These are phyloP conservation scores for Trichosanthes truncata DNA, from an alignment of 306 rosid genomes.

Conservation along the genomic window DNA sequence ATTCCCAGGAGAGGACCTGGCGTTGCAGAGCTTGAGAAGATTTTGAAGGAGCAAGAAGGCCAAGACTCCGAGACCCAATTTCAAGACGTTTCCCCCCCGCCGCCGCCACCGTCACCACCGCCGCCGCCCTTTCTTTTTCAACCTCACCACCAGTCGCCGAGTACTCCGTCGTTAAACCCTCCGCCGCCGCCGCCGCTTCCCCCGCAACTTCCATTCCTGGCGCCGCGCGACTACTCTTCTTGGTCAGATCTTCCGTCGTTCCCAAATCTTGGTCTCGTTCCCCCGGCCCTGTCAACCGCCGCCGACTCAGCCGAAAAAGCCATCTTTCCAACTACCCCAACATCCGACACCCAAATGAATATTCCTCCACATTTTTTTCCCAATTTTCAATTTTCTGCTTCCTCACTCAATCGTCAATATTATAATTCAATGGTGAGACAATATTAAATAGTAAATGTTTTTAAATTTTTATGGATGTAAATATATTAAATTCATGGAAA, in stretches of 20 bases:
- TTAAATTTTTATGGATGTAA: not conserved
- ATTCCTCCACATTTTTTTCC: not conserved
- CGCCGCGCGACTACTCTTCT: not conserved
- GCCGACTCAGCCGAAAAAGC: not conserved
- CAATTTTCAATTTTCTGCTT: not conserved
- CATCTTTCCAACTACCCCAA: not conserved
- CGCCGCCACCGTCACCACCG: not conserved
- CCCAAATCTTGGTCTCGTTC: not conserved
- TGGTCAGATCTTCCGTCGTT: not conserved
- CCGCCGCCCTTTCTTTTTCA: not conserved
- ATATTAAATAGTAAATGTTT: not conserved
- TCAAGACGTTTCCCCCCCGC: not conserved
- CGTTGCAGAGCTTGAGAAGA: conserved; percentile 68
- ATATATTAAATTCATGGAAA: not conserved
- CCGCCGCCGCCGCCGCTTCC: not conserved
- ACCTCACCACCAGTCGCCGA: not conserved
- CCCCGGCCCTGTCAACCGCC: not conserved
- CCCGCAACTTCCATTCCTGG: not conserved
- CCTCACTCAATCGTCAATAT: not conserved
- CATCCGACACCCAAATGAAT: not conserved
- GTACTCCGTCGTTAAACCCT: not conserved
- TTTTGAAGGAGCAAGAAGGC: conserved; percentile 40
- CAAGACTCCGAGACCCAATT: not conserved
- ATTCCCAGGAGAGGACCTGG: conserved; percentile 72
- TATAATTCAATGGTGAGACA: not conserved